phyloP scores from a whole-genome alignment of 495 filamentous ascomycete species.

The Aspergillus olivimuriae region DNA sequence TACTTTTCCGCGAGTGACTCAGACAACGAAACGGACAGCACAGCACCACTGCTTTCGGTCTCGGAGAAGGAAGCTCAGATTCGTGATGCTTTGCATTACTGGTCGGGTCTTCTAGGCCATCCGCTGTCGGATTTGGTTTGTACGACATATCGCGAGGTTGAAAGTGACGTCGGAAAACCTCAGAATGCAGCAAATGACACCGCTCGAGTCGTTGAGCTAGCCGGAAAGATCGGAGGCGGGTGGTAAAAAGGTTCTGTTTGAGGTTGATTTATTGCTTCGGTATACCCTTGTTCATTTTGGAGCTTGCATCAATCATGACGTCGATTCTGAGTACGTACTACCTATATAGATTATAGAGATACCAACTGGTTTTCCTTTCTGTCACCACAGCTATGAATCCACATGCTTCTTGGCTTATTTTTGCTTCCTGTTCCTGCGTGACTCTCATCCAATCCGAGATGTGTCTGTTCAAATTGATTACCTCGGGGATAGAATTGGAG shows the following conservation, averaged over 20 bases:
- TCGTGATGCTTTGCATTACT: conserved; percentile 58
- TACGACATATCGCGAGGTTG: conserved; percentile 84
- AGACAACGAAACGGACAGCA: conserved; percentile 18
- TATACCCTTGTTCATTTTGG: not conserved
- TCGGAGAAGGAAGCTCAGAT: conserved; percentile 30
- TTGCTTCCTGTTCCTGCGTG: too few species aligned
- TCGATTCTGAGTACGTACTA: conserved; percentile 1
- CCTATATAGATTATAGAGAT: conserved; percentile 5
- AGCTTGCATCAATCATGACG: not conserved
- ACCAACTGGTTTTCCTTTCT: too few species aligned
- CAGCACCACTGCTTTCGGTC: conserved; percentile 12
- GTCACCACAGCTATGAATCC: too few species aligned
- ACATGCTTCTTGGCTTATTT: too few species aligned
- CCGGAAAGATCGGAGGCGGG: conserved; percentile 87
- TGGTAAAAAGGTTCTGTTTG: conserved; percentile 54
- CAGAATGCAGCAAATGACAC: conserved; percentile 50
- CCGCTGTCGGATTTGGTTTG: conserved; percentile 65
- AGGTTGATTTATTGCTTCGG: not conserved
- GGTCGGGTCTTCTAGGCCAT: conserved; percentile 65
- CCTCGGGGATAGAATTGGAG: too few species aligned
- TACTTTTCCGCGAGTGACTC: conserved; percentile 75
- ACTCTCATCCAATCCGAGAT: too few species aligned
- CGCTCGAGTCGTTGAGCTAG: conserved; percentile 81
- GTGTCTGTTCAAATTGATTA: too few species aligned
- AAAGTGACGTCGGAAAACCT: conserved; percentile 88